These are phyloP conservation scores for Abrus precatorius DNA, from an alignment of 306 rosid species.

Conservation along the genomic window DNA sequence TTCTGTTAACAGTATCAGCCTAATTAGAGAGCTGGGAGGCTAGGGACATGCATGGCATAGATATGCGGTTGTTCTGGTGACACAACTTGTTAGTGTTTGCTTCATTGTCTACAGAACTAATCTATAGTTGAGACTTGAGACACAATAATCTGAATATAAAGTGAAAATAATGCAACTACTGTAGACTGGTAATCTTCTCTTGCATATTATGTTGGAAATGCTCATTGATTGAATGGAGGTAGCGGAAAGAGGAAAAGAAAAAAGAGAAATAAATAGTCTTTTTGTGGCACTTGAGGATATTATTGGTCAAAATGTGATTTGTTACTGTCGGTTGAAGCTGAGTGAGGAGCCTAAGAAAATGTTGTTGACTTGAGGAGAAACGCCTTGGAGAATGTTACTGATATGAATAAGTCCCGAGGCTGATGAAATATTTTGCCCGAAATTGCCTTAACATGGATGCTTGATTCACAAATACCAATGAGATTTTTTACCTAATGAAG, in stretches of 20 bases:
- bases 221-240: slow-evolving; percentile 1
- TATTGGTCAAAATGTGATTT: slow-evolving; percentile 6
- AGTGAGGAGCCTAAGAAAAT: slow-evolving; percentile 1
- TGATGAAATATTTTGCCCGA: slow-evolving; percentile 21
- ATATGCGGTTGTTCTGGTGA: slow-evolving; percentile 10
- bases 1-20: slow-evolving; percentile 30
- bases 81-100: slow-evolving; percentile 5
- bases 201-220: slow-evolving; percentile 6
- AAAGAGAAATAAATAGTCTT: neutral
- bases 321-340: slow-evolving; percentile 32
- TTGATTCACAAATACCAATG: neutral
- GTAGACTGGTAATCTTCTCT: neutral
- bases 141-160: slow-evolving; percentile 8
- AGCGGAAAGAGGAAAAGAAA: neutral
- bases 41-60: slow-evolving; percentile 9
- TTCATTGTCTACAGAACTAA: slow-evolving; percentile 28
- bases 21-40: slow-evolving; percentile 31
- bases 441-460: slow-evolving; percentile 25
- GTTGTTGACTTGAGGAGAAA: slow-evolving; percentile 17
- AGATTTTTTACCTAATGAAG: neutral
- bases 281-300: slow-evolving; percentile 1
- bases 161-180: neutral
- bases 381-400: slow-evolving; percentile 14
- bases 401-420: neutral
- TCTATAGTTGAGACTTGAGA: slow-evolving; percentile 5